Conservation (phyloP, 179 eudicot species). For the Drosera spatulata region DNA sequence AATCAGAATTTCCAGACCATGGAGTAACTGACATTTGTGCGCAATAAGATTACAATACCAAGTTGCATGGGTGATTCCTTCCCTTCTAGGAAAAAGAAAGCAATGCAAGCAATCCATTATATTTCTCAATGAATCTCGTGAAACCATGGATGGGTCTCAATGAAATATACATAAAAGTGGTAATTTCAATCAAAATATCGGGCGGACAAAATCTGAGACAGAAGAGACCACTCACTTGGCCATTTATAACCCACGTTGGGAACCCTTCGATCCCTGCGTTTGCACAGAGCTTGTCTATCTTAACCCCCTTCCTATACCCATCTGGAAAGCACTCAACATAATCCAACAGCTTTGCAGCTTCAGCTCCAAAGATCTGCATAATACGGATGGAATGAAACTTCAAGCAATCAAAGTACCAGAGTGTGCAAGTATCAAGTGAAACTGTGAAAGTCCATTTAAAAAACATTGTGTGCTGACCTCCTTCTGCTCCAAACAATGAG, state of each 20-base stretch:
- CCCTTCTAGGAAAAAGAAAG: too few relatives aligned
- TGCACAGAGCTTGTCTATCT: slow-evolving; percentile 52
- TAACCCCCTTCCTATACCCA: slow-evolving; percentile 60
- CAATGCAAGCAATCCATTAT: too few relatives aligned
- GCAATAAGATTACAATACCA: too few relatives aligned
- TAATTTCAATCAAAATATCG: not conserved
- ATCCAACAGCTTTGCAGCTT: slow-evolving; percentile 73
- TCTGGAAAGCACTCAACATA: slow-evolving; percentile 93
- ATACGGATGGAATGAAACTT: not conserved
- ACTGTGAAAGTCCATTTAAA: too few relatives aligned
- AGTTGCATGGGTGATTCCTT: too few relatives aligned
- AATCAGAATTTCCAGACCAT: not conserved
- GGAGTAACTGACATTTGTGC: too few relatives aligned
- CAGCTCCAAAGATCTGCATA: slow-evolving; percentile 76
- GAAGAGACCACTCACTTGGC: slow-evolving; percentile 32
- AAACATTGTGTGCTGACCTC: slow-evolving; percentile 32
- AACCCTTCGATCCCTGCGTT: slow-evolving; percentile 70
- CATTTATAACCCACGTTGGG: slow-evolving; percentile 91
- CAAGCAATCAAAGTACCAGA: not conserved
- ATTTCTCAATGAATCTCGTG: too few relatives aligned
- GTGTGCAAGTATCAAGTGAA: not conserved
- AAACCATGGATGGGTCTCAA: too few relatives aligned
- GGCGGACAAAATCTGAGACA: not conserved
- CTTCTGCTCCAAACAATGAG: slow-evolving; percentile 88
- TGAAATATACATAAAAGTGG: not conserved